Conservation (phyloP, 306 rosid species). For the Quillaja saponaria region DNA sequence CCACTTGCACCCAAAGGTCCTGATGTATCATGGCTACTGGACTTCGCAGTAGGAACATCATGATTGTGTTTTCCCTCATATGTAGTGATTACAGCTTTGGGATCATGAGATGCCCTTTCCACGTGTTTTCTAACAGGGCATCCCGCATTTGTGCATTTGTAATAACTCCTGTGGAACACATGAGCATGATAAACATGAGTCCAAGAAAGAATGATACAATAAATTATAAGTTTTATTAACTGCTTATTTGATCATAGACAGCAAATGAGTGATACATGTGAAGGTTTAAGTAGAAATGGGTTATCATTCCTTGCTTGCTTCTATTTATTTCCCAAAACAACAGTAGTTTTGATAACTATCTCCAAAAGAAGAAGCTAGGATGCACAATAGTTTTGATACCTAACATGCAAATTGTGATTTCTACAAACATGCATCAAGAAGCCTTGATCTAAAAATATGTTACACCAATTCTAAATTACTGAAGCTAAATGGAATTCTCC, state of each 20-base stretch:
- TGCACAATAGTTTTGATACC: conserved; percentile 3
- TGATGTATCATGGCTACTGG: conserved; percentile 73
- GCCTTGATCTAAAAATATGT: no score
- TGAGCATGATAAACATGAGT: conserved; percentile 22
- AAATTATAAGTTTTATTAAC: conserved; percentile 3
- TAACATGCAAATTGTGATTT: no score
- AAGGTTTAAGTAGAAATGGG: conserved; percentile 1
- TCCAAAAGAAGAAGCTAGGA: conserved; percentile 1
- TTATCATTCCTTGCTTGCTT: conserved; percentile 13
- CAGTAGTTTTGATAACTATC: neutral
- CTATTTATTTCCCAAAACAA: conserved; percentile 1
- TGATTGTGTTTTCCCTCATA: conserved; percentile 96
- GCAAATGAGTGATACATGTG: conserved; percentile 1
- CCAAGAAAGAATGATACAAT: conserved; percentile 21
- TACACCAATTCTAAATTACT: no score
- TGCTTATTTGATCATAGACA: neutral
- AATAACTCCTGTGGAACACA: conserved; percentile 77
- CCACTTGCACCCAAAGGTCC: conserved; percentile 42
- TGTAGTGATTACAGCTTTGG: conserved; percentile 94
- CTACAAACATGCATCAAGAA: no score
- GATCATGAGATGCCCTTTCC: conserved; percentile 97
- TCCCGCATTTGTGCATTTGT: conserved; percentile 92
- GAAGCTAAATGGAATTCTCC: no score
- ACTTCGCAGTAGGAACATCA: conserved; percentile 87
- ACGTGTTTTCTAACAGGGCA: conserved; percentile 97